phyloP scores from a whole-genome alignment of 2,329 filamentous ascomycete species.

The Apiospora marii region DNA sequence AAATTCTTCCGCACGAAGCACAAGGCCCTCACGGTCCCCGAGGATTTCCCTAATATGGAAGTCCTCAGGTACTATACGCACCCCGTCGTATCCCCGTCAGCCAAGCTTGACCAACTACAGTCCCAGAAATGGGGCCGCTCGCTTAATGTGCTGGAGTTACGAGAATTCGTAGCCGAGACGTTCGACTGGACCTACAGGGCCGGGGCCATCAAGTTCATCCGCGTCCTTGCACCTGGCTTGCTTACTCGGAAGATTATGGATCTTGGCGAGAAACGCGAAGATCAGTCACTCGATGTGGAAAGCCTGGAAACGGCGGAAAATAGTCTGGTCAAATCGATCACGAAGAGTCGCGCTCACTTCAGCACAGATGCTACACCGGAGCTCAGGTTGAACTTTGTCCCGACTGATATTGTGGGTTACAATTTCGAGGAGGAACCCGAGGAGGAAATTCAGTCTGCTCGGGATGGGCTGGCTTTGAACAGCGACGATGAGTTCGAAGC shows the following conservation, averaged over 20 bases:
- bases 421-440: slow-evolving; percentile 78
- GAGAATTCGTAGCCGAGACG: slow-evolving; percentile 77
- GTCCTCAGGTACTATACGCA: slow-evolving; percentile 88
- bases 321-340: slow-evolving; percentile 70
- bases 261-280: slow-evolving; percentile 44
- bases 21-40: slow-evolving; percentile 76
- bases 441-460: slow-evolving; percentile 58
- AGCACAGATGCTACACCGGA: slow-evolving; percentile 80
- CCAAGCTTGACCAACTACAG: slow-evolving; percentile 62
- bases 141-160: slow-evolving; percentile 71
- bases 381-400: slow-evolving; percentile 79
- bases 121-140: slow-evolving; percentile 67
- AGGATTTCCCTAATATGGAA: slow-evolving; percentile 80
- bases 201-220: slow-evolving; percentile 86
- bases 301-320: slow-evolving; percentile 54
- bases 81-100: slow-evolving; percentile 76
- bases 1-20: slow-evolving; percentile 81
- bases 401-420: slow-evolving; percentile 78
- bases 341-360: slow-evolving; percentile 72
- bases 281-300: slow-evolving; percentile 40
- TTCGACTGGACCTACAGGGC: slow-evolving; percentile 86
- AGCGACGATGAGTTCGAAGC: slow-evolving; percentile 70
- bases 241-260: slow-evolving; percentile 67
- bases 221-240: slow-evolving; percentile 79
- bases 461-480: slow-evolving; percentile 66